Conservation (phyloP, 495 filamentous ascomycete genomes). For the Margaritispora aquatica region DNA sequence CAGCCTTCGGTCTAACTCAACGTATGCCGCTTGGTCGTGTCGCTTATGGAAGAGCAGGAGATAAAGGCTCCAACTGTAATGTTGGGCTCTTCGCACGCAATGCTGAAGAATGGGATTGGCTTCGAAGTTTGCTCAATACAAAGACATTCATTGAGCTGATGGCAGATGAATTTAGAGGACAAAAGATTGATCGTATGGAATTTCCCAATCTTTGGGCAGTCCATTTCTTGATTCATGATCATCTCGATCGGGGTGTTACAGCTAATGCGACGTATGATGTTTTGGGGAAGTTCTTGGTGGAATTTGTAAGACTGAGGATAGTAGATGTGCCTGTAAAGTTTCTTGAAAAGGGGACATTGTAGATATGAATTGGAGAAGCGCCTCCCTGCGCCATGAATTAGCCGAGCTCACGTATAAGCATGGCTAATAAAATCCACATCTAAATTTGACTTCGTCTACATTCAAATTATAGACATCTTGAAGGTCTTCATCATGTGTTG, state of each 20-base stretch:
- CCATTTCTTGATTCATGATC: conserved; percentile 49
- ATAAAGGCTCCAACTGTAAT: conserved; percentile 32
- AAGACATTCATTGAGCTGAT: conserved; percentile 24
- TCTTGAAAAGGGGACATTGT: conserved; percentile 23
- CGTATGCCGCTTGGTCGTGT: not conserved
- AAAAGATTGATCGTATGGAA: conserved; percentile 35
- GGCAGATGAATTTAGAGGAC: conserved; percentile 31
- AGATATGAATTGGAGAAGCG: not conserved
- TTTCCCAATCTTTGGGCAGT: conserved; percentile 34
- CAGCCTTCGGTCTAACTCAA: not conserved
- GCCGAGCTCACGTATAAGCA: not conserved
- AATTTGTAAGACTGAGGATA: conserved; percentile 39
- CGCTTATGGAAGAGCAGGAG: conserved; percentile 25
- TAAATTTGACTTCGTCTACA: too few relatives aligned
- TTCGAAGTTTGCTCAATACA: conserved; percentile 5
- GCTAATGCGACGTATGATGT: conserved; percentile 41
- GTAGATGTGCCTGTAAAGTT: conserved; percentile 42
- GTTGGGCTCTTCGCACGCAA: conserved; percentile 26
- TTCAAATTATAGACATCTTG: too few relatives aligned
- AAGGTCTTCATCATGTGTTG: too few relatives aligned
- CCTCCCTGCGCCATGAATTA: not conserved
- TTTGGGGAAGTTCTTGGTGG: conserved; percentile 50
- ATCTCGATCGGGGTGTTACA: conserved; percentile 47
- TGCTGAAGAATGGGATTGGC: conserved; percentile 28
- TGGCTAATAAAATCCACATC: too few relatives aligned